A percentile compares a stretch with the other conserved stretches of the same genome.
These are phyloP conservation scores for Malus asiatica DNA, from an alignment of 306 rosid species.

Conservation along the genomic window DNA sequence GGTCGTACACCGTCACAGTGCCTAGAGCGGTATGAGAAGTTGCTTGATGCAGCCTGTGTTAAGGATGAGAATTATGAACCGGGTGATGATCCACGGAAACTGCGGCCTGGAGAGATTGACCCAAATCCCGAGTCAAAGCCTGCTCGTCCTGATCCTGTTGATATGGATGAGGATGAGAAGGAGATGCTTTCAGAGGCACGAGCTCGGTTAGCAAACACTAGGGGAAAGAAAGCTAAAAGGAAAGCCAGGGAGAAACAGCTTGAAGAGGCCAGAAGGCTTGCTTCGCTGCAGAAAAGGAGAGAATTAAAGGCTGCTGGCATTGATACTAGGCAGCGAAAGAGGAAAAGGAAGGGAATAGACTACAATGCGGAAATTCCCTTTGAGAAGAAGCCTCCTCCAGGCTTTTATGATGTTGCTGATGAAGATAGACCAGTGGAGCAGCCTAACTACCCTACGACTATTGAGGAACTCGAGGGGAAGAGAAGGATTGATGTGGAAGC, in stretches of 20 bases:
- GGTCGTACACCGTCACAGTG: conserved; percentile 95
- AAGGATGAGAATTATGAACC: conserved; percentile 93
- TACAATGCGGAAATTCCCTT: conserved; percentile 89
- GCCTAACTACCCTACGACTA: conserved; percentile 72
- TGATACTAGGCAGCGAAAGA: conserved; percentile 74
- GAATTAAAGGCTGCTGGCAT: conserved; percentile 95
- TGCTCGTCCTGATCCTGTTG: conserved; percentile 95
- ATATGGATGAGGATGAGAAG: conserved; percentile 98
- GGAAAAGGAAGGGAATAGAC: conserved; percentile 89
- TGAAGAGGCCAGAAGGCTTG: conserved; percentile 96
- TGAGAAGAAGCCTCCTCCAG: conserved; percentile 94
- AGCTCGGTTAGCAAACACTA: conserved; percentile 88
- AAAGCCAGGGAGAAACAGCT: conserved; percentile 96
- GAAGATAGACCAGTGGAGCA: conserved; percentile 76
- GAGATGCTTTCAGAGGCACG: conserved; percentile 99
- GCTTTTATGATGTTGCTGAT: conserved; percentile 72
- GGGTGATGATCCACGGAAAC: conserved; percentile 82
- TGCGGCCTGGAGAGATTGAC: conserved; percentile 94
- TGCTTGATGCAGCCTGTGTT: conserved; percentile 89
- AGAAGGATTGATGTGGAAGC: conserved; percentile 75
- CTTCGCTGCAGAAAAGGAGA: conserved; percentile 92
- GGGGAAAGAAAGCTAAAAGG: conserved; percentile 89
- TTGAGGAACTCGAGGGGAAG: conserved; percentile 92
- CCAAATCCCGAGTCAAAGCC: conserved; percentile 94
- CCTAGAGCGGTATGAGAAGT: conserved; percentile 85